Base-by-base conservation (phyloP, 345 rosid species). In the Ricinus communis region DNA sequence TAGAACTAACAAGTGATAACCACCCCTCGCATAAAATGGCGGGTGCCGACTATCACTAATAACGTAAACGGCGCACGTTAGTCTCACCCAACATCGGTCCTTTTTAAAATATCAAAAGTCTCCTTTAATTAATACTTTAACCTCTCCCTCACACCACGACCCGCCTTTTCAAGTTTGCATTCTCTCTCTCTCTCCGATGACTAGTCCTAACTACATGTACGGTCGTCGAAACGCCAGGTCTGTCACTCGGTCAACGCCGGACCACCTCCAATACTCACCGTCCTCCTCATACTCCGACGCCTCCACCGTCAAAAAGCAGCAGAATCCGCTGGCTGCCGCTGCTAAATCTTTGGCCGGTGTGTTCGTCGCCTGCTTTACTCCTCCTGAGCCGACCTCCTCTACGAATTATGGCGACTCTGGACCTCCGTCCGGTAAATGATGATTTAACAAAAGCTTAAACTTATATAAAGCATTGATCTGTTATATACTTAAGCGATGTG, bases 281-380 rank as follows among this genome's bases (percentile, higher is more conserved):
- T 62, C 68, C 68, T 77, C 90, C 8, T 40, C 81, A 70, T 68
- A 77, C 80, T 68, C 84, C 28, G 77, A 79, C 51, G 77, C 84
- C 74, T 73, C 85, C 52, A 31, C 75, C 59, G 66, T 81, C 53
- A 67, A 69, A 71, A 87, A 76, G 74, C 69, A 76, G 72, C 69
- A 65, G 54, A 85, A 74, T 68, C 76, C 84, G 6, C 69, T 84
- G 12, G 55, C 61, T 5, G 47, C 40, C 22, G 86, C 81, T 1
- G 83, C 80, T 62, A 78, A 88, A 52, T 87, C 89, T 49, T 74
- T 90, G 54, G 87, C 82, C 18, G 87, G 87, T 36, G 74, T 85
- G 58, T 93, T 94, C 75, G 40, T 80, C 25, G 63, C 76, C 21
- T 94, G 97, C 76, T 88, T 94, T 75, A 81, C 91, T 36, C 98